Percentiles rank a stretch among this genome's conserved stretches.
phyloP scores from a whole-genome alignment of 352 stramenopile genomes.

The Phytophthora pisi region DNA sequence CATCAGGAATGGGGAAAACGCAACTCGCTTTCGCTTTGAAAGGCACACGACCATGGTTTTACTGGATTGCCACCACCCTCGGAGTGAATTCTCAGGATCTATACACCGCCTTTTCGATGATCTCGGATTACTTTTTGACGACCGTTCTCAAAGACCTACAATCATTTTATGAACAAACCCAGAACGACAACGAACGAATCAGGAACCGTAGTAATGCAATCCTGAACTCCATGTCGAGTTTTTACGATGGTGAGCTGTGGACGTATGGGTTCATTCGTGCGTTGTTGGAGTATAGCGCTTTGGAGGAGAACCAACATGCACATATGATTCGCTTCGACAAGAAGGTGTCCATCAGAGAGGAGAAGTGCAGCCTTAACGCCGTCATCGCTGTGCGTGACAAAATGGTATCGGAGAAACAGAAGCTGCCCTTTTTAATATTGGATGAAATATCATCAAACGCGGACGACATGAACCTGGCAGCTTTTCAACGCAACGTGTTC shows the following conservation, averaged over 20 bases:
- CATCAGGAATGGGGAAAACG: no score
- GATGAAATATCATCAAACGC: constrained; percentile 8
- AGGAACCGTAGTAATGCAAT: no score
- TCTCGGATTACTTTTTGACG: no score
- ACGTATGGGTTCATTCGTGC: constrained; percentile 17
- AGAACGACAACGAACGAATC: no score
- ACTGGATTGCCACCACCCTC: no score
- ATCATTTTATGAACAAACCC: no score
- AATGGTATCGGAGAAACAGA: constrained; percentile 5
- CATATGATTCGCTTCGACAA: constrained; percentile 13
- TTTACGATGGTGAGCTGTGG: constrained; percentile 3
- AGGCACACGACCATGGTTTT: no score
- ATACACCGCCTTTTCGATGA: no score
- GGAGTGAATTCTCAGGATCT: no score
- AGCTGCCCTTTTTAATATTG: constrained; percentile 21
- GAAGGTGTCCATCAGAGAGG: background rate
- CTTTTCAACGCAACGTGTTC: constrained; percentile 43
- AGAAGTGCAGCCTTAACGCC: constrained; percentile 7
- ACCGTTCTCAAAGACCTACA: no score
- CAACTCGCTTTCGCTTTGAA: no score
- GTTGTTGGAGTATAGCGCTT: constrained; percentile 7
- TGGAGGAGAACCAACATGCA: background rate
- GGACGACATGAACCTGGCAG: constrained; percentile 15
- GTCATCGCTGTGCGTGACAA: background rate
- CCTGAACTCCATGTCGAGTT: no score